A percentile compares a stretch with the other conserved stretches of the same genome.
These are phyloP conservation scores for Mycena leptocephala DNA, from an alignment of 768 basidiomycete genomes.

Conservation along the genomic window DNA sequence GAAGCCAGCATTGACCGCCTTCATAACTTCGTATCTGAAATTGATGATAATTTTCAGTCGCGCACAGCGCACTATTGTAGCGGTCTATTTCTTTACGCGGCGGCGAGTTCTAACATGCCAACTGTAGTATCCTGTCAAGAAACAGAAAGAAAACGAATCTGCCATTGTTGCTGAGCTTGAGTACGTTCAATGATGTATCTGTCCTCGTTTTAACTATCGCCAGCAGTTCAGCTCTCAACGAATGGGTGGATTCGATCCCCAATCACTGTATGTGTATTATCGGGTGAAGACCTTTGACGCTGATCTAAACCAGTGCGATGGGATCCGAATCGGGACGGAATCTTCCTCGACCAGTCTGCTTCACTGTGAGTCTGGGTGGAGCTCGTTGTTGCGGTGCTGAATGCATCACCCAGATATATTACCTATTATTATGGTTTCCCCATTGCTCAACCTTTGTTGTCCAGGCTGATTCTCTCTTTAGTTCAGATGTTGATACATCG, in stretches of 20 bases:
- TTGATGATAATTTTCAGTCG: constrained; percentile 21
- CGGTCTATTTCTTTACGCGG: neutral
- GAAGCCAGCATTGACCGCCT: neutral
- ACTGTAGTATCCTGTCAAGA: constrained; percentile 11
- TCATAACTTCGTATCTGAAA: constrained; percentile 11
- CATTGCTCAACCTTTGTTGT: neutral
- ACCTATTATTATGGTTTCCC: constrained; percentile 53
- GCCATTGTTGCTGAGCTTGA: constrained; percentile 25
- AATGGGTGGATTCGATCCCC: constrained; percentile 72
- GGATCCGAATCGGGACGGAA: constrained; percentile 55
- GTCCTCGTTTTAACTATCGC: constrained; percentile 28
- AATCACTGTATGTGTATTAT: constrained; percentile 48
- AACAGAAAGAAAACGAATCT: neutral
- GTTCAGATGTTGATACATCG: constrained; percentile 64
- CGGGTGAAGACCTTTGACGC: neutral
- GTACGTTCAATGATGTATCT: neutral
- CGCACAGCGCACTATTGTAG: constrained; percentile 10
- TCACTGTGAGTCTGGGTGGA: neutral
- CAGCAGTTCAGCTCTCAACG: constrained; percentile 63
- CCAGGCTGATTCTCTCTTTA: neutral
- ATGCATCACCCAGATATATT: constrained; percentile 38
- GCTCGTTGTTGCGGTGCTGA: neutral
- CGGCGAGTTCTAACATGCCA: neutral
- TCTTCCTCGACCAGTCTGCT: constrained; percentile 29
- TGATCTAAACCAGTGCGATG: constrained; percentile 47